phyloP scores from a whole-genome alignment of 306 rosid genomes.

The Begonia peltatifolia region DNA sequence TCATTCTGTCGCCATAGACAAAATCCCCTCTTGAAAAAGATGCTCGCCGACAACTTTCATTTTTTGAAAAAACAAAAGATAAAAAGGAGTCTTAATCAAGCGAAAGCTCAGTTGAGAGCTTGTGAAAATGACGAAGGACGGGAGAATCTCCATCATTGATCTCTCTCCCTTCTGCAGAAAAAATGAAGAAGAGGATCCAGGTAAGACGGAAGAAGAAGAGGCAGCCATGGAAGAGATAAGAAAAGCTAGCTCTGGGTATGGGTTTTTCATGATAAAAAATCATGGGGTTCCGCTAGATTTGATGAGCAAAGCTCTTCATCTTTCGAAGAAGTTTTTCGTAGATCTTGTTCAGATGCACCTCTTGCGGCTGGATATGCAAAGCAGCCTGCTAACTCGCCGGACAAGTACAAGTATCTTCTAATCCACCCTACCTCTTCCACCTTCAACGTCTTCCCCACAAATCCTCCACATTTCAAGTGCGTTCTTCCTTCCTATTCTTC shows the following conservation, averaged over 20 bases:
- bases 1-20: too few species aligned
- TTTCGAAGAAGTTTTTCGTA: conserved; percentile 24
- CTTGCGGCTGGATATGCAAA: conserved; percentile 33
- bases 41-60: too few species aligned
- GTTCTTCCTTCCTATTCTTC: background rate
- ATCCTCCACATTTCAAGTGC: conserved; percentile 26
- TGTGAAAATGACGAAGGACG: conserved; percentile 9
- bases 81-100: too few species aligned
- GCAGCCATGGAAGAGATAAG: conserved; percentile 10
- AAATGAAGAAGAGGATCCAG: conserved; percentile 15
- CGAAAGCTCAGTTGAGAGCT: background rate
- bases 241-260: conserved; percentile 28
- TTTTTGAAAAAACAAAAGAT: too few species aligned
- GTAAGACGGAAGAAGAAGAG: background rate
- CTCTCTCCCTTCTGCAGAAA: conserved; percentile 19
- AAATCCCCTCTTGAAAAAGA: too few species aligned
- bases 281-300: conserved; percentile 25
- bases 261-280: conserved; percentile 41
- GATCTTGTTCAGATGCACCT: conserved; percentile 16
- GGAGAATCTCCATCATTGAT: conserved; percentile 25
- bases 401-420: conserved; percentile 28
- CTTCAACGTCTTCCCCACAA: conserved; percentile 25
- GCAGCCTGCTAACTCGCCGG: conserved; percentile 13
- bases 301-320: conserved; percentile 15
- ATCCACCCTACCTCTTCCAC: conserved; percentile 22